Percentiles rank a stretch among this genome's conserved stretches.
These are phyloP conservation scores for Henningerozyma blattae DNA, from an alignment of 805 yeast genomes.

Conservation along the genomic window DNA sequence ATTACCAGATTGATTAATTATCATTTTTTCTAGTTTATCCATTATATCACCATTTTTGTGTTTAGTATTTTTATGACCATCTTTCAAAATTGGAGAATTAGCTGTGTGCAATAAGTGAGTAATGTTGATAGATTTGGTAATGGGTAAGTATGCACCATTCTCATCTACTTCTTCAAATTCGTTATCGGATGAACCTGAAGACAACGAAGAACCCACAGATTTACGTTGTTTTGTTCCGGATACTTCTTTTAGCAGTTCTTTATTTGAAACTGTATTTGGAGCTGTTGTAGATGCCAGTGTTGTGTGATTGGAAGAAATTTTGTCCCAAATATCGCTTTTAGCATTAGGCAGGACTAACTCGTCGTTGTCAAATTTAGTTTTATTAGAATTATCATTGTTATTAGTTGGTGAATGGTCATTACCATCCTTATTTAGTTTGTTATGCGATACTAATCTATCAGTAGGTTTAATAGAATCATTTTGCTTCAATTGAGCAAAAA, in stretches of 20 bases:
- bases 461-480: conserved; percentile 49
- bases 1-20: conserved; percentile 10
- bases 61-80: not conserved
- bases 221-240: not conserved
- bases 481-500: conserved; percentile 63
- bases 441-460: conserved; percentile 64
- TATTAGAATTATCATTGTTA: conserved; percentile 27
- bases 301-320: conserved; percentile 12
- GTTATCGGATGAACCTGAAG: conserved; percentile 2
- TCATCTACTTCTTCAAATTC: conserved; percentile 11
- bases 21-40: conserved; percentile 14
- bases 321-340: conserved; percentile 44
- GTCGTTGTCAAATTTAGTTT: conserved; percentile 51
- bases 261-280: not conserved
- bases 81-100: conserved; percentile 8
- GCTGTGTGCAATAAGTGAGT: conserved; percentile 24
- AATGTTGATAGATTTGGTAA: conserved; percentile 25
- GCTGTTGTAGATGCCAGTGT: conserved; percentile 3
- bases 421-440: conserved; percentile 30
- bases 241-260: not conserved
- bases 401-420: not conserved
- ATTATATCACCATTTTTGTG: conserved; percentile 4
- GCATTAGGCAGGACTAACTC: conserved; percentile 58
- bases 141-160: conserved; percentile 16
- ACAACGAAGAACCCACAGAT: not conserved